Evolutionary conservation across 805 yeast species (phyloP).

Genomic region (Starmerella davenportii): DNA sequence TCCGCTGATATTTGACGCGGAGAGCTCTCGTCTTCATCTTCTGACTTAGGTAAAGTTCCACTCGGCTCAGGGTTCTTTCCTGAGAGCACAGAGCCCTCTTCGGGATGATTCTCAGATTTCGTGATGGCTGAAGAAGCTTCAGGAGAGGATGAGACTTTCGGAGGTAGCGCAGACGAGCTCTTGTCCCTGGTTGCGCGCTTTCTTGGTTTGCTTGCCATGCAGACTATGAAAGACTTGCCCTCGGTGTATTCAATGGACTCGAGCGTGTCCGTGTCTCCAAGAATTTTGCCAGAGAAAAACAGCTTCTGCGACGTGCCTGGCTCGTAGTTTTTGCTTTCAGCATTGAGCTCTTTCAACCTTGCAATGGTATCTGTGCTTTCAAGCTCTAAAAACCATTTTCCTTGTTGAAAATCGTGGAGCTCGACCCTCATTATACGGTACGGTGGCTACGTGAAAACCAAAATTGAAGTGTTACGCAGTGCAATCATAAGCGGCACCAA

Average conservation of each 20-base stretch:
- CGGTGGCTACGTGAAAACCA: too few species aligned
- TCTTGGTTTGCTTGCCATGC: constrained; percentile 53
- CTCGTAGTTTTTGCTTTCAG: constrained; percentile 40
- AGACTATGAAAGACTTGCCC: constrained; percentile 69
- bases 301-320: constrained; percentile 64
- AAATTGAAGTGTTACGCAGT: too few species aligned
- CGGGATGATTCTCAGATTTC: constrained; percentile 11
- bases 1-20: constrained; percentile 7
- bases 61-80: neutral
- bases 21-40: constrained; percentile 17
- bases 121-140: constrained; percentile 17
- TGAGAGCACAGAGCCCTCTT: neutral
- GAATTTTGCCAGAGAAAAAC: constrained; percentile 81
- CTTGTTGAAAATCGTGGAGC: constrained; percentile 86
- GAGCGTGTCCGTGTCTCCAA: constrained; percentile 64
- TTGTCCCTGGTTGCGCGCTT: constrained; percentile 16
- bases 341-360: constrained; percentile 57
- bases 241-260: constrained; percentile 60
- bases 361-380: constrained; percentile 50
- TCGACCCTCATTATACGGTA: constrained; percentile 53
- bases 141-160: constrained; percentile 6
- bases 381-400: constrained; percentile 62
- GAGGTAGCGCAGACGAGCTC: constrained; percentile 15
- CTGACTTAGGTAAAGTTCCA: constrained; percentile 7
- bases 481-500: too few species aligned